Percentiles rank a stretch among this genome's conserved stretches.
Conservation (phyloP, 495 filamentous ascomycete genomes). For the Penicillium antarcticum region DNA sequence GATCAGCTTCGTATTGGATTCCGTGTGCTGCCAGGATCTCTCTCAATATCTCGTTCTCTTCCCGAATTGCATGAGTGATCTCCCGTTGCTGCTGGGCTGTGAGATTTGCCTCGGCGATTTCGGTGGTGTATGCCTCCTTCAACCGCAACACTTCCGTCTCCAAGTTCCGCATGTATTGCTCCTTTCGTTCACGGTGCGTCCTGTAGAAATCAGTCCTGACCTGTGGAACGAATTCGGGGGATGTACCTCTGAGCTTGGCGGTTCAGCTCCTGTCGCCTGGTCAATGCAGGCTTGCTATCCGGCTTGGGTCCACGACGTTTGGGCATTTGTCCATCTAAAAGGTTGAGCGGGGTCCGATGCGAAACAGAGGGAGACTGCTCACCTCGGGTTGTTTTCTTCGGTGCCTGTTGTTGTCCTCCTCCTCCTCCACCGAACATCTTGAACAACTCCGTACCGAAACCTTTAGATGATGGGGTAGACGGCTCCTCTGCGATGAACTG, state of each 20-base stretch:
- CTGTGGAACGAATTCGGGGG: not conserved
- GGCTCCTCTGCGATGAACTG: constrained; percentile 21
- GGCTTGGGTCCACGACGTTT: constrained; percentile 95
- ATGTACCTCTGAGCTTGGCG: constrained; percentile 88
- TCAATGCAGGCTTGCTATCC: constrained; percentile 91
- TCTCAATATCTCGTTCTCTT: constrained; percentile 74
- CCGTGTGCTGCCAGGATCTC: constrained; percentile 71
- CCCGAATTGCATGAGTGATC: constrained; percentile 32
- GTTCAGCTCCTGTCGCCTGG: constrained; percentile 91
- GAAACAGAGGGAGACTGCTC: constrained; percentile 1
- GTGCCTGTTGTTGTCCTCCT: not conserved
- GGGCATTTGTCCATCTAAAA: constrained; percentile 73
- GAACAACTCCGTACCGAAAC: constrained; percentile 34
- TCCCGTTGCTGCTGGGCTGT: constrained; percentile 40
- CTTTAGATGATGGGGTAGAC: constrained; percentile 21
- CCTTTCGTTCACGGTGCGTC: constrained; percentile 95
- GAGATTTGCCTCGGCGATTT: constrained; percentile 38
- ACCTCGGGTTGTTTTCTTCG: constrained; percentile 39
- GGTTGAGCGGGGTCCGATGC: not conserved
- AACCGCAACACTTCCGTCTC: constrained; percentile 82
- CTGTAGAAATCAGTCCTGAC: constrained; percentile 34
- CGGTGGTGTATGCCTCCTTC: constrained; percentile 45
- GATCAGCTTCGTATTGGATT: constrained; percentile 51
- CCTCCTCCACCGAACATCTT: constrained; percentile 29
- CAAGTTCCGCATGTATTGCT: constrained; percentile 89